These are phyloP conservation scores for Clarireedia homoeocarpa DNA, from an alignment of 2,329 filamentous ascomycete species.

Conservation along the genomic window DNA sequence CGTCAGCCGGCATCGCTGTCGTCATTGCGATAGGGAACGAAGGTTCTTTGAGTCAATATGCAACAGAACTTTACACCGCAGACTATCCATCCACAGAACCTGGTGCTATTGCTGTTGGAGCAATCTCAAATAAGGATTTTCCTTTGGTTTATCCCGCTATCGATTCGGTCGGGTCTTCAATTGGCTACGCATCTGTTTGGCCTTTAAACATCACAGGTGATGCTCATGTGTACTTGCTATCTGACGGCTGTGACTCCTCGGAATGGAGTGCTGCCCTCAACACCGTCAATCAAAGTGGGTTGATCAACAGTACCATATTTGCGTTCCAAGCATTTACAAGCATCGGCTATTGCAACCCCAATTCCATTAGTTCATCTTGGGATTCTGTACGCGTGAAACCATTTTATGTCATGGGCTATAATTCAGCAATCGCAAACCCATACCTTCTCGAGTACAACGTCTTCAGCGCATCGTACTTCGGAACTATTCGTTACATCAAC, in stretches of 20 bases:
- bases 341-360: conserved; percentile 4
- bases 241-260: conserved; percentile 9
- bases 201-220: conserved; percentile 11
- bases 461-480: conserved; percentile 12
- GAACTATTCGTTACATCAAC: conserved; percentile 10
- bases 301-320: conserved; percentile 14
- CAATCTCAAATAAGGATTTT: conserved; percentile 14
- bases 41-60: conserved; percentile 3
- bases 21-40: conserved; percentile 16
- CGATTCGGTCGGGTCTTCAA: conserved; percentile 9
- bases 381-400: background rate
- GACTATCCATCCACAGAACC: conserved; percentile 12
- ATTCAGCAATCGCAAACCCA: conserved; percentile 10
- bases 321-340: conserved; percentile 8
- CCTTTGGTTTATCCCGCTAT: conserved; percentile 15
- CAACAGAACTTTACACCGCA: conserved; percentile 11
- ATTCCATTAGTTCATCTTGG: conserved; percentile 6
- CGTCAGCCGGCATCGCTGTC: conserved; percentile 6
- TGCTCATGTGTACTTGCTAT: conserved; percentile 10
- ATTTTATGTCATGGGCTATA: conserved; percentile 13
- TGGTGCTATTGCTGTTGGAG: conserved; percentile 15
- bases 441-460: conserved; percentile 14
- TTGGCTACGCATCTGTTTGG: conserved; percentile 17
- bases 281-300: conserved; percentile 5
- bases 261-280: conserved; percentile 12